These are phyloP conservation scores for Phytophthora podocarpi DNA, from an alignment of 352 stramenopile species.

Conservation along the genomic window DNA sequence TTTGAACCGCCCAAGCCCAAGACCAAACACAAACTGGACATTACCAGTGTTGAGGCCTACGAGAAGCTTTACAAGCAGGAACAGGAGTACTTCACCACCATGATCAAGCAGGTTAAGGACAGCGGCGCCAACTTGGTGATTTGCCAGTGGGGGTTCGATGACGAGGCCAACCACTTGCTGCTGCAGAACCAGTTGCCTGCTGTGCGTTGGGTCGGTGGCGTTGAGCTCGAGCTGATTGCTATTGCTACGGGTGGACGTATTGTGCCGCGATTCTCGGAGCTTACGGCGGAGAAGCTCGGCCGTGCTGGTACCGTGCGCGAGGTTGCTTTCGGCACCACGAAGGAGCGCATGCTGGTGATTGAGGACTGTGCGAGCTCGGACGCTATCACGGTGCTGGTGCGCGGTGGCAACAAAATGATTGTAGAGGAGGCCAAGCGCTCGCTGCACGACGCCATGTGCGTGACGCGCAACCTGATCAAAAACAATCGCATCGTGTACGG, in stretches of 20 bases:
- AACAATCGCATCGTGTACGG: conserved; percentile 99
- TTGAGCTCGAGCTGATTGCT: conserved; percentile 99
- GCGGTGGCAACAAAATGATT: conserved; percentile 99
- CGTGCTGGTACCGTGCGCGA: conserved; percentile 94
- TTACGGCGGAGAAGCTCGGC: conserved; percentile 97
- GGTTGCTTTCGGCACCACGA: conserved; percentile 97
- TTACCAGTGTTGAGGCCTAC: conserved; percentile 98
- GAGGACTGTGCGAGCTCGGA: conserved; percentile 98
- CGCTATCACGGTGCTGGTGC: conserved; percentile 98
- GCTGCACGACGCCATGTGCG: conserved; percentile 99
- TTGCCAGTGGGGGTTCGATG: conserved; percentile 99
- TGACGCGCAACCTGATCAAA: conserved; percentile 99
- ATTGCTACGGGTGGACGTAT: conserved; percentile 99
- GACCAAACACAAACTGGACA: conserved; percentile 98
- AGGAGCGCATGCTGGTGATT: conserved; percentile 98
- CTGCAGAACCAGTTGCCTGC: conserved; percentile 97
- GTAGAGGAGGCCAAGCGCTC: conserved; percentile 99
- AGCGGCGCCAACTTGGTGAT: conserved; percentile 98
- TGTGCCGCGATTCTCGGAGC: conserved; percentile 97
- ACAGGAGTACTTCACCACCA: conserved; percentile 99
- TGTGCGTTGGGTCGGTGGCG: conserved; percentile 98
- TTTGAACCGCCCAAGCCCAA: conserved; percentile 99
- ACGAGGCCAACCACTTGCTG: conserved; percentile 99
- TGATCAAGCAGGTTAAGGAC: conserved; percentile 99
- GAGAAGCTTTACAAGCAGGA: conserved; percentile 97